Evolutionary conservation across 208 protist species (phyloP).

Genomic region (Wallacemonas collosoma): DNA sequence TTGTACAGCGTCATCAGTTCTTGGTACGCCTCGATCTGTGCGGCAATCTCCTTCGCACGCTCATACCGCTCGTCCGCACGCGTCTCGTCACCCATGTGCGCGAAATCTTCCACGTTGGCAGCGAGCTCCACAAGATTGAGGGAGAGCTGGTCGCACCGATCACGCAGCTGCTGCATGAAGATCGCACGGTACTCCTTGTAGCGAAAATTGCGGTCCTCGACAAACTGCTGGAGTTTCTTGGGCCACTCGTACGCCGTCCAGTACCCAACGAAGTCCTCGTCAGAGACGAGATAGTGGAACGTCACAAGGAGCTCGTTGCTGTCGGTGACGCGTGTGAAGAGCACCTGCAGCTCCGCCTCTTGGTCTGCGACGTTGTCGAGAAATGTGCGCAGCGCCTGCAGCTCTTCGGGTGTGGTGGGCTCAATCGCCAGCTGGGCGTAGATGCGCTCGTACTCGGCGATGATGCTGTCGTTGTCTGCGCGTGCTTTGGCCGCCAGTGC

Average conservation of each 20-base stretch:
- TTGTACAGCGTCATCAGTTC: conserved; percentile 83
- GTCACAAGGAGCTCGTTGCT: conserved; percentile 85
- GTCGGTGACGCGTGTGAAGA: conserved; percentile 72
- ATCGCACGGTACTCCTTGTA: conserved; percentile 91
- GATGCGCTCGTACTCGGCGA: conserved; percentile 75
- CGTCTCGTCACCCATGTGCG: conserved; percentile 82
- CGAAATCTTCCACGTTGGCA: conserved; percentile 84
- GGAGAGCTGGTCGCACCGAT: conserved; percentile 86
- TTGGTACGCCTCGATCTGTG: conserved; percentile 68
- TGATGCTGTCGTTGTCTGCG: conserved; percentile 63
- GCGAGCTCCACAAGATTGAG: conserved; percentile 82
- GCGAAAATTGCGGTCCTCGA: conserved; percentile 90
- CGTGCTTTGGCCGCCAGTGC: conserved; percentile 55
- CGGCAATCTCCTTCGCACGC: conserved; percentile 72
- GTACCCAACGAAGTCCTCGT: conserved; percentile 83
- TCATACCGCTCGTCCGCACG: conserved; percentile 91
- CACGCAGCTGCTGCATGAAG: conserved; percentile 90
- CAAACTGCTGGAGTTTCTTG: conserved; percentile 83
- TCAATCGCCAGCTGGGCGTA: conserved; percentile 72
- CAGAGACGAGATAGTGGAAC: conserved; percentile 75
- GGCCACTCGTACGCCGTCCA: conserved; percentile 92
- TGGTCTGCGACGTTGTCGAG: conserved; percentile 75
- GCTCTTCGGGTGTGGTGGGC: conserved; percentile 88
- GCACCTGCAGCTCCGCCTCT: conserved; percentile 69
- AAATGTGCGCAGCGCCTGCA: conserved; percentile 81